Percentiles rank a stretch among this genome's conserved stretches.
Conservation (phyloP, 139 green algal species). For the Asterochloris erici region DNA sequence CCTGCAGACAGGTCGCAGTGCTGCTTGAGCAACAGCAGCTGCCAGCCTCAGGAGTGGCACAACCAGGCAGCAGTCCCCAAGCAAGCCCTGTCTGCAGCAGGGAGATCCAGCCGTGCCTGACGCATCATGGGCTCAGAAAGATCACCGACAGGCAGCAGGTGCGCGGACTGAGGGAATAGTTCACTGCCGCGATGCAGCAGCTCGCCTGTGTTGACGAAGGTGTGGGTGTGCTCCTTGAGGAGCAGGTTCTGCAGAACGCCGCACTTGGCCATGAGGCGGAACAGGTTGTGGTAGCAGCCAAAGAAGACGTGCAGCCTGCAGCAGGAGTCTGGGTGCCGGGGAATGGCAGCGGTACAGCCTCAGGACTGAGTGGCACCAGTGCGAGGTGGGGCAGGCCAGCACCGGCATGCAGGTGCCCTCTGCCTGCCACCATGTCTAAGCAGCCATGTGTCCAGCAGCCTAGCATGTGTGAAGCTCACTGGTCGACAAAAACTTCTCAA, state of each 20-base stretch:
- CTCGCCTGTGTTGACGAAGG: constrained; percentile 87
- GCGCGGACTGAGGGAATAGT: background rate
- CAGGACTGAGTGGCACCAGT: too few species aligned
- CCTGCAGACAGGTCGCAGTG: constrained; percentile 12
- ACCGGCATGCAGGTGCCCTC: too few species aligned
- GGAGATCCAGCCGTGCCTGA: background rate
- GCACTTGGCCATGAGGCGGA: constrained; percentile 95
- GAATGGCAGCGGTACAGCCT: too few species aligned
- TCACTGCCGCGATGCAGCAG: background rate
- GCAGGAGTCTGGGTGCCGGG: too few species aligned
- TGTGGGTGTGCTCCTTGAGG: constrained; percentile 95
- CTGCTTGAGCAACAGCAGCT: background rate
- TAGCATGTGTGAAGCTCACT: too few species aligned
- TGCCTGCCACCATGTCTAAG: too few species aligned
- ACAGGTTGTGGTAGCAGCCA: constrained; percentile 75
- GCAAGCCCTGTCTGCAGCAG: background rate
- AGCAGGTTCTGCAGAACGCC: constrained; percentile 92
- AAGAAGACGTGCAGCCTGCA: constrained; percentile 24
- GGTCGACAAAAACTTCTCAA: too few species aligned
- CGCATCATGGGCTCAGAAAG: background rate
- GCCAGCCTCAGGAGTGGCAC: background rate
- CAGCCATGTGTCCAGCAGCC: too few species aligned
- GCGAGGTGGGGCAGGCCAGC: too few species aligned
- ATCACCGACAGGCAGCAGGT: background rate
- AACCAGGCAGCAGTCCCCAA: too few species aligned